A percentile compares a stretch with the other conserved stretches of the same genome.
Evolutionary conservation across 768 basidiomycete species (phyloP).

Genomic region (Brasilioporus rufonigricans): DNA sequence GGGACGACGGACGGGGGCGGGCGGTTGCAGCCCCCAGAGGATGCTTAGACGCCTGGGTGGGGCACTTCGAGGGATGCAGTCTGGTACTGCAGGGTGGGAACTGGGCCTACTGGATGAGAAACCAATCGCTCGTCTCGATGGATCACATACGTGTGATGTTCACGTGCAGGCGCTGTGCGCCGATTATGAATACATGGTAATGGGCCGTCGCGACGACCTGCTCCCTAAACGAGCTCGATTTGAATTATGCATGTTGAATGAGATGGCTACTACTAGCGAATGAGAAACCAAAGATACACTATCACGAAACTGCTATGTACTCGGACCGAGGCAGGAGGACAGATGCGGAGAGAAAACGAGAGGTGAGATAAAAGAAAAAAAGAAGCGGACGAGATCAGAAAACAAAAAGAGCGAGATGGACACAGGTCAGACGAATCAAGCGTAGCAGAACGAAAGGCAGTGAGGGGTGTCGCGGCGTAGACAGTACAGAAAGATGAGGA

Average conservation of each 20-base stretch:
- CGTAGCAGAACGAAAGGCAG: neutral
- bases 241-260: neutral
- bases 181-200: no score
- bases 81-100: neutral
- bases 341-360: neutral
- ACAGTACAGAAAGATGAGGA: neutral
- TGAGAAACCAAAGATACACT: slow-evolving; percentile 19
- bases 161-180: no score
- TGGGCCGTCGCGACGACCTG: no score
- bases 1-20: slow-evolving; percentile 23
- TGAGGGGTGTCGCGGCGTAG: slow-evolving; percentile 14
- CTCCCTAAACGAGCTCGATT: neutral
- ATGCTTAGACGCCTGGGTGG: neutral
- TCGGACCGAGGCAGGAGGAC: neutral
- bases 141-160: no score
- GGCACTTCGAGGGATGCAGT: neutral
- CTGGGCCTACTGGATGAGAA: no score
- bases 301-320: slow-evolving; percentile 11
- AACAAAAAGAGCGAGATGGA: neutral
- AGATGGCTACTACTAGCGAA: neutral
- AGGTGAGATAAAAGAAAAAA: neutral
- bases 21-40: slow-evolving; percentile 12
- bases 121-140: no score
- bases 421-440: neutral
- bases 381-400: neutral